Evolutionary conservation across 73 alveolate genomes (phyloP).

Genomic region (Uronychia binucleata): DNA sequence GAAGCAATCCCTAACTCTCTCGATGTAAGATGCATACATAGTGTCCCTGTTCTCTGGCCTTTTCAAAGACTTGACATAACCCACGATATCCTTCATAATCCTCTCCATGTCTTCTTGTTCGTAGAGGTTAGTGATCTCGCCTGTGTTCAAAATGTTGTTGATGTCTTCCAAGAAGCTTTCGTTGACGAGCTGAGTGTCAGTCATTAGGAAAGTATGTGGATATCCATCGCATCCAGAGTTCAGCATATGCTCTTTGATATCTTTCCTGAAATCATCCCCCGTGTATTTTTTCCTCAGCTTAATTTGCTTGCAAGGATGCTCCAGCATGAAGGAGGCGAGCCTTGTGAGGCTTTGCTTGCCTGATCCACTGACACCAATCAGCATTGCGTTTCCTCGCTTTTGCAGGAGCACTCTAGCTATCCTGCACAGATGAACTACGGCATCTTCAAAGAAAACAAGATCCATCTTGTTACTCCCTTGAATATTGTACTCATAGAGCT

Average conservation of each 20-base stretch:
- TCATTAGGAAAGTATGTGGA: slow-evolving; percentile 68
- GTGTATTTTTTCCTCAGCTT: slow-evolving; percentile 78
- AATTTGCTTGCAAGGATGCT: slow-evolving; percentile 64
- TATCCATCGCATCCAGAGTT: slow-evolving; percentile 76
- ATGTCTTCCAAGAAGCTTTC: slow-evolving; percentile 87
- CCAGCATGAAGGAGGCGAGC: slow-evolving; percentile 72
- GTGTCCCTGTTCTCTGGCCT: slow-evolving; percentile 38
- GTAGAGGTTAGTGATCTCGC: slow-evolving; percentile 97
- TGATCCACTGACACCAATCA: slow-evolving; percentile 71
- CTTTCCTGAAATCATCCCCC: slow-evolving; percentile 81
- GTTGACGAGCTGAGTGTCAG: slow-evolving; percentile 78
- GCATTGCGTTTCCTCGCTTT: slow-evolving; percentile 60
- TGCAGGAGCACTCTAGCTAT: slow-evolving; percentile 38
- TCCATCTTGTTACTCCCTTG: slow-evolving; percentile 93
- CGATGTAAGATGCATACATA: slow-evolving; percentile 77
- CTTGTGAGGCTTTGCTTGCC: slow-evolving; percentile 74
- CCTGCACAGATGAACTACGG: slow-evolving; percentile 59
- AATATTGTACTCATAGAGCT: slow-evolving; percentile 91
- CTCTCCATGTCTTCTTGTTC: slow-evolving; percentile 92
- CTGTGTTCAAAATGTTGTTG: slow-evolving; percentile 85
- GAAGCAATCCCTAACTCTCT: slow-evolving; percentile 91
- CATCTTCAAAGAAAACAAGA: slow-evolving; percentile 97
- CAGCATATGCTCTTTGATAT: slow-evolving; percentile 65
- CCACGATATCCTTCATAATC: slow-evolving; percentile 74
- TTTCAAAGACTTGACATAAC: slow-evolving; percentile 56